These are phyloP conservation scores for Ambrosia artemisiifolia DNA, from an alignment of 129 eudicot species.

Conservation along the genomic window DNA sequence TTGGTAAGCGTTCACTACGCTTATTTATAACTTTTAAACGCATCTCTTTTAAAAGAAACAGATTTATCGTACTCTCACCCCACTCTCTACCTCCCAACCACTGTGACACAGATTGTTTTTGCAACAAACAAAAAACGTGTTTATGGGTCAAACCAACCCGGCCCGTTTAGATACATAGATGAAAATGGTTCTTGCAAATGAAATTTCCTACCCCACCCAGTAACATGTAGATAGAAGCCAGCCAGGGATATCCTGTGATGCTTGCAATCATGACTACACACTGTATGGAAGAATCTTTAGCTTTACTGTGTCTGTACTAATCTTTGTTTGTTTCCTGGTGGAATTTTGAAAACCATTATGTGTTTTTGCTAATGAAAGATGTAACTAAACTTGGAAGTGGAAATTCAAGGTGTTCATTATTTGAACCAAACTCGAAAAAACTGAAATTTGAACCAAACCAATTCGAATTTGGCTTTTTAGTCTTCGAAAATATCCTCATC, in stretches of 20 bases:
- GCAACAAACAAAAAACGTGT: background rate
- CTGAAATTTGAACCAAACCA: too few species aligned
- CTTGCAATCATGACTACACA: constrained; percentile 13
- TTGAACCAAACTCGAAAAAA: too few species aligned
- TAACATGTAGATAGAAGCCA: background rate
- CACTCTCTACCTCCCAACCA: too few species aligned
- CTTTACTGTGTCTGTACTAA: background rate
- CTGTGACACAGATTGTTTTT: too few species aligned
- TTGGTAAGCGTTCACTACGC: too few species aligned
- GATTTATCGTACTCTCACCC: too few species aligned
- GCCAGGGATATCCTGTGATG: background rate
- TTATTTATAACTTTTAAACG: too few species aligned
- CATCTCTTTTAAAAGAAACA: too few species aligned
- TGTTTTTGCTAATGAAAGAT: background rate
- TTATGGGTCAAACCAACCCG: background rate
- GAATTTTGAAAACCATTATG: background rate
- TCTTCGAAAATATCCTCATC: too few species aligned
- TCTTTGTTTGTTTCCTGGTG: background rate
- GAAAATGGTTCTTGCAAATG: background rate
- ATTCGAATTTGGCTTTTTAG: too few species aligned
- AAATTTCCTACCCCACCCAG: background rate
- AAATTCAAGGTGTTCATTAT: too few species aligned
- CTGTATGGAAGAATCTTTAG: constrained; percentile 24
- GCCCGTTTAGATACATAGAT: background rate
- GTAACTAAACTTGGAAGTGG: background rate